phyloP scores from a whole-genome alignment of 208 protist genomes.

The Acanthamoeba royreba region DNA sequence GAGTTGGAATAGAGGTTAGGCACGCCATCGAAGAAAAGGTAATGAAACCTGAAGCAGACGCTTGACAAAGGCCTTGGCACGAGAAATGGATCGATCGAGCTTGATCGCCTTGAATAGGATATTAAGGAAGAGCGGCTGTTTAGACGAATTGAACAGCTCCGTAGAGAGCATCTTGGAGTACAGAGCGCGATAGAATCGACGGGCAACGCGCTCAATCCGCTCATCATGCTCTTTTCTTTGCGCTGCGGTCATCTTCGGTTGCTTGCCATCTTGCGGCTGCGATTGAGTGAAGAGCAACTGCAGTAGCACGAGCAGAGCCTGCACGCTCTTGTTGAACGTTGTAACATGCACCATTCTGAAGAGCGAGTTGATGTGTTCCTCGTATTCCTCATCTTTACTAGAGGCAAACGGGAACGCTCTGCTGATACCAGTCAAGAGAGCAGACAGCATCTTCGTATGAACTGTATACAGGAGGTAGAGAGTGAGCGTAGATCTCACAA shows the following conservation, averaged over 20 bases:
- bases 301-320: conserved; percentile 70
- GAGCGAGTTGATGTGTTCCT: conserved; percentile 57
- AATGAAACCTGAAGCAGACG: conserved; percentile 56
- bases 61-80: conserved; percentile 62
- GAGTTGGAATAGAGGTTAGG: not conserved
- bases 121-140: conserved; percentile 59
- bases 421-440: conserved; percentile 69
- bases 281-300: conserved; percentile 51
- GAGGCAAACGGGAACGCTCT: conserved; percentile 63
- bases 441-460: conserved; percentile 48
- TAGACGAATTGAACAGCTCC: conserved; percentile 38
- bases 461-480: not conserved
- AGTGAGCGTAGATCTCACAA: too few species aligned
- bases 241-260: not conserved
- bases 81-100: conserved; percentile 21
- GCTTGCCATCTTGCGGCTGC: not conserved
- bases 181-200: conserved; percentile 66
- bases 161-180: conserved; percentile 52
- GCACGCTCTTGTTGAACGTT: conserved; percentile 58
- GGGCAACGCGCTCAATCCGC: not conserved
- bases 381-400: conserved; percentile 13
- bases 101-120: conserved; percentile 63
- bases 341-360: conserved; percentile 56
- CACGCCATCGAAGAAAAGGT: too few species aligned
- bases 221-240: not conserved